Percentiles rank a stretch among this genome's conserved stretches.
Evolutionary conservation across 108 stramenopile species (phyloP).

Genomic region (Cyclotella atomus): DNA sequence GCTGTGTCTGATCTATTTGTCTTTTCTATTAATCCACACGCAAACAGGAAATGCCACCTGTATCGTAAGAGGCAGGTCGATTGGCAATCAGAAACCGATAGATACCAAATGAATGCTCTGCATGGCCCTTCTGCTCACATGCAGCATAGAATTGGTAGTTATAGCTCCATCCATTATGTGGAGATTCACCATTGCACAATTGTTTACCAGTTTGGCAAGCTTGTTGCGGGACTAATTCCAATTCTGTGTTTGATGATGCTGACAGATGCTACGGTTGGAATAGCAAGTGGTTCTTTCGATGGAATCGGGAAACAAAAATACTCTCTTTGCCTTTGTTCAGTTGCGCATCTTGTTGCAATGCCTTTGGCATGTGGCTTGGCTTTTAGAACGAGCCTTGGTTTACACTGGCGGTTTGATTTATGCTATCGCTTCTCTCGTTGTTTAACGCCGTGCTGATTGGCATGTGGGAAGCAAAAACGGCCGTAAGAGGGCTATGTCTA

Average conservation of each 20-base stretch:
- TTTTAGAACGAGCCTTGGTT: not conserved
- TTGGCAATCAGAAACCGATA: not conserved
- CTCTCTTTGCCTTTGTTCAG: not conserved
- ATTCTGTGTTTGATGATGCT: slow-evolving; percentile 50
- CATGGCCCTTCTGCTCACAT: not conserved
- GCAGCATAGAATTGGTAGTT: not conserved
- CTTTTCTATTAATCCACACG: too few species aligned
- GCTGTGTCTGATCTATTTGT: too few species aligned
- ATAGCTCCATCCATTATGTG: slow-evolving; percentile 12
- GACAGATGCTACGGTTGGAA: slow-evolving; percentile 21
- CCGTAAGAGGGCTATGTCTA: not conserved
- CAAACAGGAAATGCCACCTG: not conserved
- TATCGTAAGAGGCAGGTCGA: not conserved
- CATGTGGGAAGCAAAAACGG: not conserved
- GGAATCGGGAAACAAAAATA: not conserved
- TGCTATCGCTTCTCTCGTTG: too few species aligned
- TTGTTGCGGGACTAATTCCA: slow-evolving; percentile 39
- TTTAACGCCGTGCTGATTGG: too few species aligned
- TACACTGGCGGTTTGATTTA: too few species aligned
- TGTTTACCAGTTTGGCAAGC: slow-evolving; percentile 37
- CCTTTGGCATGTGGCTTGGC: not conserved
- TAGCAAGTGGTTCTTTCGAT: not conserved
- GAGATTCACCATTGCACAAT: slow-evolving; percentile 37
- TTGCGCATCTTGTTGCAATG: not conserved
- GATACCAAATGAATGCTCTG: not conserved